Conservation (phyloP, 192 early-diverging fungal genomes). For the Linnemannia exigua region DNA sequence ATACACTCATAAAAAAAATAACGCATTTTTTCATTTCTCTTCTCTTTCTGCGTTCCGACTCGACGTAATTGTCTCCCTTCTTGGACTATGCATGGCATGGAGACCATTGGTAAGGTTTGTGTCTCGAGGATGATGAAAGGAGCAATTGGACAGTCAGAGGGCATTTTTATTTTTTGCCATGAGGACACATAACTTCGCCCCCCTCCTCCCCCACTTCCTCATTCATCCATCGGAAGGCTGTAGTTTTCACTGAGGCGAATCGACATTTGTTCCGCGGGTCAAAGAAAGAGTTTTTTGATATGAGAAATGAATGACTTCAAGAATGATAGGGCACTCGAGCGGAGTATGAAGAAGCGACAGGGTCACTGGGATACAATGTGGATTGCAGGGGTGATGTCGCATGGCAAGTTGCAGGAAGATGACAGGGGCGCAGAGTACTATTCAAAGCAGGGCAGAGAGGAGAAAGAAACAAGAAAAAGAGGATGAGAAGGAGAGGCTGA, state of each 20-base stretch:
- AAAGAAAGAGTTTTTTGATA: background rate
- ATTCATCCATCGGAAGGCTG: background rate
- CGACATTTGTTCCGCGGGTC: background rate
- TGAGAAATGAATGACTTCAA: background rate
- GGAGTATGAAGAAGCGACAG: background rate
- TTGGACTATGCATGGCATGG: background rate
- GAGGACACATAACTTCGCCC: background rate
- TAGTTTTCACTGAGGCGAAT: background rate
- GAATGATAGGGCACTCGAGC: background rate
- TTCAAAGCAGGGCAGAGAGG: no score
- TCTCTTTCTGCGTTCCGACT: background rate
- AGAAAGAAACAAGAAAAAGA: background rate
- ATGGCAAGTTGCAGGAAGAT: background rate
- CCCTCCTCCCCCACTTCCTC: no score
- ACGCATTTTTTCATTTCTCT: slow-evolving; percentile 5
- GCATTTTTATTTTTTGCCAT: background rate
- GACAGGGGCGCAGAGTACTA: no score
- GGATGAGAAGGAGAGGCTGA: background rate
- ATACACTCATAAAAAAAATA: slow-evolving; percentile 10
- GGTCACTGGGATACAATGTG: background rate
- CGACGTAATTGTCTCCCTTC: no score
- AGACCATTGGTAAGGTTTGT: background rate
- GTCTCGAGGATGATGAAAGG: background rate
- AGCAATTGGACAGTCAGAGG: background rate
- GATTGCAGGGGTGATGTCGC: background rate